Conservation (phyloP, 345 rosid genomes). For the Garcia nutans region DNA sequence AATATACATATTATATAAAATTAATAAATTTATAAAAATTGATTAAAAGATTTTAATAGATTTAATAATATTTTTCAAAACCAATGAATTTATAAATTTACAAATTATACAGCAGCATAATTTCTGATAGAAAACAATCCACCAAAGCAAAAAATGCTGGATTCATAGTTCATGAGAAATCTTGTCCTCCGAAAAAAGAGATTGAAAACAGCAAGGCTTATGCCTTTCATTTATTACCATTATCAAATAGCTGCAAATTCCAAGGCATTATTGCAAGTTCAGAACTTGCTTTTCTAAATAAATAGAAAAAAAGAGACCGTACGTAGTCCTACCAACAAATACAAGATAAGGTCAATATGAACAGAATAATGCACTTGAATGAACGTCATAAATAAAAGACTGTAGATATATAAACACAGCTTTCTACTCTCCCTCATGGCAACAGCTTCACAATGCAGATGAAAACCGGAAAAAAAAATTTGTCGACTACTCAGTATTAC, state of each 20-base stretch:
- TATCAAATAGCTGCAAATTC: slow-evolving; percentile 10
- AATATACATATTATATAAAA: too few species aligned
- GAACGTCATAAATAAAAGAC: background rate
- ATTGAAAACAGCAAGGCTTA: background rate
- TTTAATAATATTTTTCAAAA: too few species aligned
- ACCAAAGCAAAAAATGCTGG: background rate
- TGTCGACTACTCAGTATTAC: background rate
- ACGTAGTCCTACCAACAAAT: slow-evolving; percentile 7
- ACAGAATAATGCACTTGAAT: slow-evolving; percentile 9
- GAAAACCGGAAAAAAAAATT: too few species aligned
- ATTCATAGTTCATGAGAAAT: background rate
- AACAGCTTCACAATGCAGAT: background rate
- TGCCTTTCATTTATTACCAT: background rate
- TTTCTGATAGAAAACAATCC: too few species aligned
- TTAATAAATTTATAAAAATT: too few species aligned
- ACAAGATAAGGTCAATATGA: slow-evolving; percentile 16
- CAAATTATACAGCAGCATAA: too few species aligned
- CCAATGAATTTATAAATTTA: too few species aligned
- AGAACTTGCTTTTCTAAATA: background rate
- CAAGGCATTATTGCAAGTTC: background rate
- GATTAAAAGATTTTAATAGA: too few species aligned
- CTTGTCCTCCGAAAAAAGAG: background rate
- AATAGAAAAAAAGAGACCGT: slow-evolving; percentile 1
- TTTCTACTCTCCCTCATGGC: background rate
- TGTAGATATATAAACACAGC: slow-evolving; percentile 1